Evolutionary conservation across 2,329 filamentous ascomycete genomes (phyloP).

Genomic region (Keithomyces neogunnii): DNA sequence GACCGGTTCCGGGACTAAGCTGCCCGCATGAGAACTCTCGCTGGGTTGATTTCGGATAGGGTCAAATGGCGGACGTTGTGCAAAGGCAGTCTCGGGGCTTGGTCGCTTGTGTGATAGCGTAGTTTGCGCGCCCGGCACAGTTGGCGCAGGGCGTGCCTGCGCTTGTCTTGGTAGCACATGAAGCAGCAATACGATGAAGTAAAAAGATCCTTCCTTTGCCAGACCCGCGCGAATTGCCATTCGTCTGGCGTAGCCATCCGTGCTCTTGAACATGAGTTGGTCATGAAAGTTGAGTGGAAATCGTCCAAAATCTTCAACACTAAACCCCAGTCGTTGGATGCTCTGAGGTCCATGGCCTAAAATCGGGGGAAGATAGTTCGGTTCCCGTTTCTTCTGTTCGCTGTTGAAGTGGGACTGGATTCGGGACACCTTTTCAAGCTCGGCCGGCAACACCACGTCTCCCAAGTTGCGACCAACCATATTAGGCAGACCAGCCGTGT

Average conservation of each 20-base stretch:
- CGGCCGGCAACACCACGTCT: slow-evolving; percentile 43
- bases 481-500: slow-evolving; percentile 41
- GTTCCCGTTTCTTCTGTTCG: slow-evolving; percentile 49
- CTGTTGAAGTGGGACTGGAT: slow-evolving; percentile 46
- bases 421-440: slow-evolving; percentile 42
- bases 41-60: slow-evolving; percentile 31
- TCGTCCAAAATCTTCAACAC: slow-evolving; percentile 41
- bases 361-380: slow-evolving; percentile 58
- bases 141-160: slow-evolving; percentile 39
- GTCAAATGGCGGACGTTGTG: slow-evolving; percentile 41
- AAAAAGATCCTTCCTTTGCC: slow-evolving; percentile 52
- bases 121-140: slow-evolving; percentile 31
- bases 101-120: slow-evolving; percentile 29
- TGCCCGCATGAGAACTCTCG: slow-evolving; percentile 12
- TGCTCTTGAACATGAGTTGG: slow-evolving; percentile 42
- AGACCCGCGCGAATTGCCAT: slow-evolving; percentile 46
- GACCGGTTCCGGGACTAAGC: not conserved
- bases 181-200: slow-evolving; percentile 49
- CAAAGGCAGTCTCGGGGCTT: slow-evolving; percentile 23
- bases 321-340: slow-evolving; percentile 46
- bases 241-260: slow-evolving; percentile 42
- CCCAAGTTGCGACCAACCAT: slow-evolving; percentile 41
- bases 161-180: slow-evolving; percentile 26
- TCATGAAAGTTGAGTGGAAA: slow-evolving; percentile 46
- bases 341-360: slow-evolving; percentile 46